Evolutionary conservation across 208 protist species (phyloP).

Genomic region (Leishmania major): DNA sequence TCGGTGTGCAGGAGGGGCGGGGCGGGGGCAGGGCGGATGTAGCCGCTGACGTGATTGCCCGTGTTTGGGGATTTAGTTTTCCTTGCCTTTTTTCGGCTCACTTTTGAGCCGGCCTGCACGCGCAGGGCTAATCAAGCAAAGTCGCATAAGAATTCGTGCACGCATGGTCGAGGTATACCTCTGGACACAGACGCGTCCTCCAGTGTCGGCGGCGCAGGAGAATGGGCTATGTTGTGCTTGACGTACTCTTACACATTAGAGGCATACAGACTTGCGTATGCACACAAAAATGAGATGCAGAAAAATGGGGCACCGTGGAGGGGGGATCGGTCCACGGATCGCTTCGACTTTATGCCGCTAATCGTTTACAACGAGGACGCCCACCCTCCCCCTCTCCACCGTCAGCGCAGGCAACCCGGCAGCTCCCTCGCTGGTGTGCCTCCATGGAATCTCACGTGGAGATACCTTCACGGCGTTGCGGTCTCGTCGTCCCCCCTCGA

Average conservation of each 20-base stretch:
- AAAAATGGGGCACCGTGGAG: no score
- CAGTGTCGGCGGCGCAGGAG: no score
- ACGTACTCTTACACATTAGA: no score
- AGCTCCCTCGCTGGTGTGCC: not conserved
- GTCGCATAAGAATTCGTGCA: no score
- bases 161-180: no score
- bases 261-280: no score
- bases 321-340: not conserved
- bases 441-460: not conserved
- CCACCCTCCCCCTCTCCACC: not conserved
- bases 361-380: not conserved
- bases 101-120: not conserved
- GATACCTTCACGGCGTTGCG: no score
- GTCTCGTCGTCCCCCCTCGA: not conserved
- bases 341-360: not conserved
- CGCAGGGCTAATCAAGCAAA: no score
- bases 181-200: no score
- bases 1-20: not conserved
- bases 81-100: not conserved
- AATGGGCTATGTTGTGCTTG: no score
- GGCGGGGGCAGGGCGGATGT: not conserved
- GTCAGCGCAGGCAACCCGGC: not conserved
- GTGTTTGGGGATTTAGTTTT: not conserved
- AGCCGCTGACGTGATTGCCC: not conserved
- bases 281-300: no score